These are phyloP conservation scores for Hanseniaspora guilliermondii DNA, from an alignment of 805 yeast species.

Conservation along the genomic window DNA sequence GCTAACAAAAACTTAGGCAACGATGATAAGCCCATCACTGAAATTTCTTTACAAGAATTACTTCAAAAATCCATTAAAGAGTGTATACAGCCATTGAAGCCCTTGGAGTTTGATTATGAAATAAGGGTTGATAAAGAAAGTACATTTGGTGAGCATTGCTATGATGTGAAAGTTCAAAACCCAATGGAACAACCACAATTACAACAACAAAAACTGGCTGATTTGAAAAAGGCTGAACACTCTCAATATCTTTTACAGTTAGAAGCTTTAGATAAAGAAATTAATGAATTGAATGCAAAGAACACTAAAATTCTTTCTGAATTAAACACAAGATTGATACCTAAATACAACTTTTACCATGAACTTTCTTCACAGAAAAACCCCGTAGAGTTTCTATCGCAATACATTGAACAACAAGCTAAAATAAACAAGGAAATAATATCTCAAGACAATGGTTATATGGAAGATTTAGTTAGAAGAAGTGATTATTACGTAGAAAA, in stretches of 20 bases:
- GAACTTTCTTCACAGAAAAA: constrained; percentile 46
- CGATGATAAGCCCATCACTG: not conserved
- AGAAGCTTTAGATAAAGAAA: constrained; percentile 27
- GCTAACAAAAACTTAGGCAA: not conserved
- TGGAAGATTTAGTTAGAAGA: constrained; percentile 78
- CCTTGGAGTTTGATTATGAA: constrained; percentile 63
- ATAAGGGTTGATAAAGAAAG: constrained; percentile 65
- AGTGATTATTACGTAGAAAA: constrained; percentile 57
- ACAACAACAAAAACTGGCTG: constrained; percentile 27
- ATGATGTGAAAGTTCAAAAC: constrained; percentile 57
- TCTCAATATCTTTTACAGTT: not conserved
- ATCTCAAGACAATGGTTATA: constrained; percentile 78
- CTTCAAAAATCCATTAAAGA: constrained; percentile 49
- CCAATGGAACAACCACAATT: constrained; percentile 13
- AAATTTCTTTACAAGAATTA: constrained; percentile 39
- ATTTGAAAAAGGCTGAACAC: not conserved
- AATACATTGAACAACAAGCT: constrained; percentile 61
- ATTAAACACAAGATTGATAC: constrained; percentile 36
- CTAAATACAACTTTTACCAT: constrained; percentile 67
- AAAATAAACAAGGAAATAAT: constrained; percentile 73
- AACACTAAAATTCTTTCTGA: constrained; percentile 37
- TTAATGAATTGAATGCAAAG: constrained; percentile 34
- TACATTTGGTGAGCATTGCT: constrained; percentile 65
- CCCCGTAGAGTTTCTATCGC: constrained; percentile 62
- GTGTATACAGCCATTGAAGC: constrained; percentile 68